Evolutionary conservation across 371 early-diverging fungal genomes (phyloP), one percentile per base, ranked within the genome.

Genomic region (Mucor velutinosus): DNA sequence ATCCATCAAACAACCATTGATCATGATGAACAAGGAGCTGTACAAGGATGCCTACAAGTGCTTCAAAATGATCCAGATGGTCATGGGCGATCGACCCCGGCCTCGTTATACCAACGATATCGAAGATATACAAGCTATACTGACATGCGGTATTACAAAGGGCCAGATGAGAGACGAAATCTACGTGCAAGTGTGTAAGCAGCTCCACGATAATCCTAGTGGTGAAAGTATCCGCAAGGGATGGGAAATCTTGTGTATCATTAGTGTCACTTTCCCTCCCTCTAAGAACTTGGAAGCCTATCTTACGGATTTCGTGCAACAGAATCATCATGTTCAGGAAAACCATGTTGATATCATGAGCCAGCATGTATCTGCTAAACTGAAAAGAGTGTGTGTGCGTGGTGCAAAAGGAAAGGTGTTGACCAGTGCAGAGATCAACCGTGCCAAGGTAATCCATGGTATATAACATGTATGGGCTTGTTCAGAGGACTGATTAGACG

Each of bases 111-210:
- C 67, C 8, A 74, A 75, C 60, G 75, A 72, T 17, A 73, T 72
- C 19, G 85, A 82, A 29, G 93, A 94, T 58, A 89, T 92, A 32
- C 95, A 95, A 65, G 77, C 84, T 64, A 75, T 97, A 30, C 75
- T 95, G 30, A 91, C 90, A 60, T 74, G 78, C 57, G 97, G 96
- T 4, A 90, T 96, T n/a, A 75, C 81, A 15, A 76, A 82, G 33
- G 94, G 91, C 25, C 89, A 87, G 47, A 81, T 98, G 72, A 86
- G 97, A 23, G 97, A 97, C 72, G 99, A 97, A 77, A 93, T 97
- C 53, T 96, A 93, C 73, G 95, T 95, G 11, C 98, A 97, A 82
- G 72, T 95, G 25, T 94, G 94, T 80, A 96, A 96, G 78, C 96
- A 97, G 70, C 71, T 95, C 58, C 89, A 91, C 7, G 80, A 89